Base-by-base conservation (phyloP, 164 flowering plant species). In the Berberis thunbergii region DNA sequence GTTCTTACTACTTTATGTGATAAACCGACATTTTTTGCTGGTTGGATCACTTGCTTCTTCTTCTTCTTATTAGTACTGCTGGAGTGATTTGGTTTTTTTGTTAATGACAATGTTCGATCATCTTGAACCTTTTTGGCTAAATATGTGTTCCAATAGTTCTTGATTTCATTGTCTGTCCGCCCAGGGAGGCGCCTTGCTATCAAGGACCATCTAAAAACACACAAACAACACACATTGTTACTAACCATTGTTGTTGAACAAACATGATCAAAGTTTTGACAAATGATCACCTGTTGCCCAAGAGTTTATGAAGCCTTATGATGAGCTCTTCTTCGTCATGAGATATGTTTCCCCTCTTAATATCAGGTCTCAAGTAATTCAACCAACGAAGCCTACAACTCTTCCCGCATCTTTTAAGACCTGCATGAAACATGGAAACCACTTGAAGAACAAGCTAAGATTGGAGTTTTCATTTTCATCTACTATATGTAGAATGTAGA, bases 351-450 rank as follows among this genome's bases (percentile, higher is more conserved):
- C 79, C 79, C 48, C 74, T 70, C 62, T 73, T 70, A 61, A 76
- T 76, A 59, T 70, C 73, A 9, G 79, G 79, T 53, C 76, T 69
- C 57, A 76, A 64, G 52, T 76, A 76, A 73, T 76, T 76, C 64
- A 76, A 61, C 76, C 76, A 73, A 1, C 76, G 57, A 3, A 73
- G 72, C 44, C 76, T 58, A 40, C 79, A 76, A 48, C 78, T 75
- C 71, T 75, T 75, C 43, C 75, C 75, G 12, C 75, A 72, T 58
- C 78, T 62, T 12, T 60, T 75, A 9, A 75, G 54, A 26, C 78
- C 76, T 75, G 73, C 75, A 63, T n/a, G 4, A 41, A 4, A 1
- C 40, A 4, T 39, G 2, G 13, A 55, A 39, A 55, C 41, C 5
- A 41, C 12, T 57, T 42, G 8, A 57, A 41, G 40, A 4, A 54